phyloP scores from a whole-genome alignment of 805 yeast genomes.

The Lipomyces oligophaga region DNA sequence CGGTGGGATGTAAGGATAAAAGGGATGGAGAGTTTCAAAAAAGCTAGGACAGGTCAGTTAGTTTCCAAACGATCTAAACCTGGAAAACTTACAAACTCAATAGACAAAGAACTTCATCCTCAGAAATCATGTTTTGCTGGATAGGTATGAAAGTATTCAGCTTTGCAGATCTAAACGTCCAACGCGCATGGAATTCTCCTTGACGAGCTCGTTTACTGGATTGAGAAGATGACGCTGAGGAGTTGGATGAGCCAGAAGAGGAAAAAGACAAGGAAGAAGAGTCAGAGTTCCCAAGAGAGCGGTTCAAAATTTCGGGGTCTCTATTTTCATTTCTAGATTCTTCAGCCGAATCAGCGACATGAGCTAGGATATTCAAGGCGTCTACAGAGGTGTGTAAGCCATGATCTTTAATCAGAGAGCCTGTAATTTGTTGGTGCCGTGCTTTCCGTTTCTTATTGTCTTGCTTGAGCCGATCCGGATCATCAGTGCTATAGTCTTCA shows the following conservation, averaged over 20 bases:
- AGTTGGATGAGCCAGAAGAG: too few relatives aligned
- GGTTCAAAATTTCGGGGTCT: background rate
- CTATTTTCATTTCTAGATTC: slow-evolving; percentile 12
- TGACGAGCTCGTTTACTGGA: slow-evolving; percentile 1
- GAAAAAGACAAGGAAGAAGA: too few relatives aligned
- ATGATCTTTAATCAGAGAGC: slow-evolving; percentile 26
- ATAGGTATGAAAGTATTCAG: slow-evolving; percentile 29
- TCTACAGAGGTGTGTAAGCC: slow-evolving; percentile 40
- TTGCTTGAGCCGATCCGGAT: background rate
- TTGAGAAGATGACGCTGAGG: background rate
- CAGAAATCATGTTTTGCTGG: slow-evolving; percentile 52
- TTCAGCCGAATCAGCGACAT: slow-evolving; percentile 36
- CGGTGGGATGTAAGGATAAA: slow-evolving; percentile 79
- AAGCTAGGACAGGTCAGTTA: slow-evolving; percentile 44
- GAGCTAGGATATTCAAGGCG: slow-evolving; percentile 41
- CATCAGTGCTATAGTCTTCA: slow-evolving; percentile 5
- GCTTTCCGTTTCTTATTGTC: slow-evolving; percentile 1
- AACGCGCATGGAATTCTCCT: slow-evolving; percentile 10
- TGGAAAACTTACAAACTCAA: slow-evolving; percentile 26
- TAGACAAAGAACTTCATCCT: slow-evolving; percentile 38
- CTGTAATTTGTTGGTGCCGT: slow-evolving; percentile 8
- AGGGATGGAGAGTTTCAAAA: slow-evolving; percentile 80
- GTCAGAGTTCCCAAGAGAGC: too few relatives aligned
- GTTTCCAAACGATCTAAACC: background rate
- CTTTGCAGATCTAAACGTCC: slow-evolving; percentile 25